phyloP scores from a whole-genome alignment of 768 basidiomycete species.

The Pluteus cervinus region DNA sequence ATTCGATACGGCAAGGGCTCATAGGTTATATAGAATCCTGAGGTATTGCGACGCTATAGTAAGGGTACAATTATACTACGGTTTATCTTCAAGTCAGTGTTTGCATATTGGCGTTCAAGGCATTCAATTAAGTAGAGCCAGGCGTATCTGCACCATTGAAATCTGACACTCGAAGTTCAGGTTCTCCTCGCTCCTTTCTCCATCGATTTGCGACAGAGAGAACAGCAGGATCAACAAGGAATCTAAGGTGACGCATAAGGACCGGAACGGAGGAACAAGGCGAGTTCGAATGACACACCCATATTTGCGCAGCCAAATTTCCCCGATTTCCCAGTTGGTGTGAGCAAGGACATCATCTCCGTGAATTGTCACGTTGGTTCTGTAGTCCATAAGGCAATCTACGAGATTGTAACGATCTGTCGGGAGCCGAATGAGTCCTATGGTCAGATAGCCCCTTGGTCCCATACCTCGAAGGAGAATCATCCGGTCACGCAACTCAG shows the following conservation, averaged over 20 bases:
- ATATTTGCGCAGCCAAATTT: slow-evolving; percentile 78
- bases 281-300: slow-evolving; percentile 43
- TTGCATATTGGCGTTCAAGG: neutral
- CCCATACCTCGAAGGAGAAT: slow-evolving; percentile 75
- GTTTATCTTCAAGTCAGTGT: neutral
- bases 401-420: slow-evolving; percentile 74
- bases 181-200: slow-evolving; percentile 78
- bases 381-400: slow-evolving; percentile 73
- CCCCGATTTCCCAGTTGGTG: slow-evolving; percentile 83
- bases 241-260: slow-evolving; percentile 35
- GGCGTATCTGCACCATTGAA: slow-evolving; percentile 6
- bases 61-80: slow-evolving; percentile 1
- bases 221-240: slow-evolving; percentile 70
- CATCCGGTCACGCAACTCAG: slow-evolving; percentile 86
- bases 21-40: neutral
- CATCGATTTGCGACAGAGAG: slow-evolving; percentile 78
- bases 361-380: slow-evolving; percentile 66
- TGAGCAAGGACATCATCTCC: slow-evolving; percentile 92
- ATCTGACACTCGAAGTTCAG: slow-evolving; percentile 45
- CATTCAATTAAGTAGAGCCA: slow-evolving; percentile 6
- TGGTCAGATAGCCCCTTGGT: neutral
- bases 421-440: slow-evolving; percentile 4
- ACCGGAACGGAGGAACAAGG: neutral
- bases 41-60: neutral
- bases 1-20: too few relatives aligned